Percentiles rank a stretch among this genome's conserved stretches.
phyloP scores from a whole-genome alignment of 2,329 filamentous ascomycete genomes.

The Apiospora marii region DNA sequence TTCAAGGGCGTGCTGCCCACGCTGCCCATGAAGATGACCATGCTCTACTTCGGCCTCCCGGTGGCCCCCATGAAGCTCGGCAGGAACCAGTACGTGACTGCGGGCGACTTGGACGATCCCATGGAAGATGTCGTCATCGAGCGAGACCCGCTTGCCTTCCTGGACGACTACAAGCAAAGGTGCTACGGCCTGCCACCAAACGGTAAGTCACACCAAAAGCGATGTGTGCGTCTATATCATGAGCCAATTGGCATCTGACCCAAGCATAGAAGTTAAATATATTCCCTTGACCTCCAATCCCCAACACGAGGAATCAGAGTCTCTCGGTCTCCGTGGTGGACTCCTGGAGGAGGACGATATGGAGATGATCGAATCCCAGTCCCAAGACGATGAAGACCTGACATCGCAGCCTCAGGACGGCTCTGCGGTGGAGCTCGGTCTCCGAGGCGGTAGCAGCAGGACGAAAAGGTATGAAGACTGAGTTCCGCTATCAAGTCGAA shows the following conservation, averaged over 20 bases:
- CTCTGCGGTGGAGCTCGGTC: not conserved
- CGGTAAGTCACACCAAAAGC: not conserved
- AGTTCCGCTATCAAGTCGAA: not conserved
- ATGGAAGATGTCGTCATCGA: conserved; percentile 20
- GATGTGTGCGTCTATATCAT: no score
- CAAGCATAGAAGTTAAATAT: not conserved
- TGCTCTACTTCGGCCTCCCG: conserved; percentile 57
- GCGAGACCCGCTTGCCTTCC: conserved; percentile 35
- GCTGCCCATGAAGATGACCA: conserved; percentile 51
- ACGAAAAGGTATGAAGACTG: not conserved
- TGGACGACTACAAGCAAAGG: conserved; percentile 33
- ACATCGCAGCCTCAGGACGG: not conserved
- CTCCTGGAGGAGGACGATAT: conserved; percentile 23
- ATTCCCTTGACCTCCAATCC: not conserved
- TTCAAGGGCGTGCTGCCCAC: conserved; percentile 41
- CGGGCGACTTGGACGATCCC: conserved; percentile 29
- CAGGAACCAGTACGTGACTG: conserved; percentile 15
- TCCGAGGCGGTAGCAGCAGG: not conserved
- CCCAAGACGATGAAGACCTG: not conserved
- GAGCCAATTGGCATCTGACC: not conserved
- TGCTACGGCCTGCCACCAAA: conserved; percentile 26
- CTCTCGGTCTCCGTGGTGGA: conserved; percentile 23
- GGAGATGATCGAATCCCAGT: not conserved
- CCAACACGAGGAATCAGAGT: not conserved
- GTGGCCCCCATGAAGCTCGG: conserved; percentile 49